These are phyloP conservation scores for Rhodamnia rubescens DNA, from an alignment of 345 rosid genomes.

Conservation along the genomic window DNA sequence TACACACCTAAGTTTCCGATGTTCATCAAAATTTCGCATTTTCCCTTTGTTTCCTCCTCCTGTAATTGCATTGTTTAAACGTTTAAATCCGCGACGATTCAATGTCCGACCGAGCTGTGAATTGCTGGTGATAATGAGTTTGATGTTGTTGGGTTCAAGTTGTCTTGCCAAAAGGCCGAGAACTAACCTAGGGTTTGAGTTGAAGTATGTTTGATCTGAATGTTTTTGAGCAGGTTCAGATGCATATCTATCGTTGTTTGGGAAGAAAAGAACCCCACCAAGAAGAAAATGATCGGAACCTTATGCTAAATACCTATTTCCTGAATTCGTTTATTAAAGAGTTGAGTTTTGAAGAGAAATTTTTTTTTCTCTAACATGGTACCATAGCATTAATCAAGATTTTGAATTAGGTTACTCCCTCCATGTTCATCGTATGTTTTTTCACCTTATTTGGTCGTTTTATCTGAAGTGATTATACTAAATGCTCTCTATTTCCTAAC, in stretches of 20 bases:
- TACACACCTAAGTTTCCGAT: background rate
- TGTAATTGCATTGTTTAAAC: background rate
- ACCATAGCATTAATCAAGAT: background rate
- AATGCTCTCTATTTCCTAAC: background rate
- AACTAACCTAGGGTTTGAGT: background rate
- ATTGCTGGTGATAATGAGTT: background rate
- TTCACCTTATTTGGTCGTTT: background rate
- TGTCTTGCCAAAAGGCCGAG: background rate
- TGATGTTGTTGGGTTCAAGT: background rate
- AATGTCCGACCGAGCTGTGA: background rate
- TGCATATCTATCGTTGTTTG: background rate
- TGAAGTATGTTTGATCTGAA: background rate
- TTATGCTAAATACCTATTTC: background rate
- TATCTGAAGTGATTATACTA: background rate
- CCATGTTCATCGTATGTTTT: background rate
- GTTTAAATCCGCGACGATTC: background rate
- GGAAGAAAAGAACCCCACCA: background rate
- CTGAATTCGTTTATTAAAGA: background rate
- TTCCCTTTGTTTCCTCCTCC: background rate
- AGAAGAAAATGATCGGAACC: background rate
- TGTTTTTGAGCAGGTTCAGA: background rate
- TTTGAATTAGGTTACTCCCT: background rate
- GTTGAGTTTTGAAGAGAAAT: background rate
- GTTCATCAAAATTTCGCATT: background rate
- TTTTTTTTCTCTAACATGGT: background rate